Conservation (phyloP, 2,329 filamentous ascomycete genomes). For the Sporothrix globosa region DNA sequence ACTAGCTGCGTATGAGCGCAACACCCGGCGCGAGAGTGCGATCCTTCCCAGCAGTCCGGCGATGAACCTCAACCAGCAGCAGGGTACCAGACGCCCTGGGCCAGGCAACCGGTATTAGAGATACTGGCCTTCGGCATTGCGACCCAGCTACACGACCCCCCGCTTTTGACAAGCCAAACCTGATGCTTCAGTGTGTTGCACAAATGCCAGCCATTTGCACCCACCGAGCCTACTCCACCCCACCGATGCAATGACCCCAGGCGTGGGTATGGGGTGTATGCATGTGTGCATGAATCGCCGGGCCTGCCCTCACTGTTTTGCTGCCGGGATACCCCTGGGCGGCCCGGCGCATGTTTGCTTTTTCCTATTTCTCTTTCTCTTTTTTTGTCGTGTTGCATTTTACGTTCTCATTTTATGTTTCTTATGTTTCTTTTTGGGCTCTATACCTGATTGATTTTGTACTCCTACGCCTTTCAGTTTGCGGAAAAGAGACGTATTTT, state of each 20-base stretch:
- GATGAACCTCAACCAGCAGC: slow-evolving; percentile 49
- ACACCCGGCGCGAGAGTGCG: slow-evolving; percentile 59
- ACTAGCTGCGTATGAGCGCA: slow-evolving; percentile 45
- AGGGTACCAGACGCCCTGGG: slow-evolving; percentile 56
- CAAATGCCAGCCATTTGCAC: slow-evolving; percentile 8
- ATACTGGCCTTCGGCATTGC: slow-evolving; percentile 30
- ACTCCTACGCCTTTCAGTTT: background rate
- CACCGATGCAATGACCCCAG: slow-evolving; percentile 13
- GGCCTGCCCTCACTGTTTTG: slow-evolving; percentile 21
- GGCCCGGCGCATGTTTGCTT: slow-evolving; percentile 7
- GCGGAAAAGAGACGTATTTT: background rate
- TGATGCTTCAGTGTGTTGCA: slow-evolving; percentile 10
- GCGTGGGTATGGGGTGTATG: background rate
- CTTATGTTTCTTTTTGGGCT: background rate
- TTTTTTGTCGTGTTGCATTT: background rate
- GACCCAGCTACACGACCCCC: slow-evolving; percentile 32
- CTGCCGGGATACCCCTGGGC: slow-evolving; percentile 25
- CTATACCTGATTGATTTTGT: background rate
- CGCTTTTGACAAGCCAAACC: slow-evolving; percentile 22
- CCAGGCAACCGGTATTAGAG: slow-evolving; percentile 56
- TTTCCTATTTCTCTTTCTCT: background rate
- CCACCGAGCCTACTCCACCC: slow-evolving; percentile 13
- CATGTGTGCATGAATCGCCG: background rate
- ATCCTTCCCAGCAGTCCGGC: slow-evolving; percentile 54
- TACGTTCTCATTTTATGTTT: background rate